Evolutionary conservation across 2,329 filamentous ascomycete species (phyloP), one percentile per base, ranked within the genome.

Genomic region (Talaromyces sp.): DNA sequence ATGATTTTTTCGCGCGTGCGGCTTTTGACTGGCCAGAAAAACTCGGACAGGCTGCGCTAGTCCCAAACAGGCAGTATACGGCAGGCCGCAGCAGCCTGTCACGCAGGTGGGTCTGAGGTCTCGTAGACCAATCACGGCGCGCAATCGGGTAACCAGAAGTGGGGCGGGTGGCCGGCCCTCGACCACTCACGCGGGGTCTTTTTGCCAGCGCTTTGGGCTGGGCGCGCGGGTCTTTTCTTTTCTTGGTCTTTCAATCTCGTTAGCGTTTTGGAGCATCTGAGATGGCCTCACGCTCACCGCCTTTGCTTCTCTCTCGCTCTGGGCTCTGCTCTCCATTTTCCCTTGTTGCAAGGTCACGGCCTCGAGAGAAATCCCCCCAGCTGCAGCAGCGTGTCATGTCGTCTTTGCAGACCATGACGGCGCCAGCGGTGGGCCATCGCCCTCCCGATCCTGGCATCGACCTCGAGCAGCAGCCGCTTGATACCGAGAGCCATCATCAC

Each of bases 401-500:
- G 73, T 75, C 72, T 68, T 78, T 76, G 72, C 76, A 77, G 75
- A 77, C 76, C 74, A 77, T 78, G 76, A 77, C 75, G 71, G 76
- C 76, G 75, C 76, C 76, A 73, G 73, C 76, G 69, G 72, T 79
- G 75, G 75, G 76, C 70, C 76, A 76, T 75, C 73, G 73, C 68
- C 76, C 76, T 69, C 74, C 73, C 67, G 75, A 78, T 69, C 68
- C 76, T 69, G 75, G 74, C 64, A 63, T 63, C 57, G 59, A 66
- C 57, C 62, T 69, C 69, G 70, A 63, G 69, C 71, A 67, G 69
- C 66, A 68, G 73, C 71, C 44, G 44, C 33, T 51, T 44, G 47
- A 57, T 58, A 56, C 34, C 28, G 47, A 57, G 27, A 30, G 33
- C n/a, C n/a, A 40, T 40, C 16, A 40, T 14, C 50, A 52, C 10